Percentiles rank a stretch among this genome's conserved stretches.
Evolutionary conservation across 2,329 filamentous ascomycete species (phyloP).

Genomic region (Calonectria multiphialidica): DNA sequence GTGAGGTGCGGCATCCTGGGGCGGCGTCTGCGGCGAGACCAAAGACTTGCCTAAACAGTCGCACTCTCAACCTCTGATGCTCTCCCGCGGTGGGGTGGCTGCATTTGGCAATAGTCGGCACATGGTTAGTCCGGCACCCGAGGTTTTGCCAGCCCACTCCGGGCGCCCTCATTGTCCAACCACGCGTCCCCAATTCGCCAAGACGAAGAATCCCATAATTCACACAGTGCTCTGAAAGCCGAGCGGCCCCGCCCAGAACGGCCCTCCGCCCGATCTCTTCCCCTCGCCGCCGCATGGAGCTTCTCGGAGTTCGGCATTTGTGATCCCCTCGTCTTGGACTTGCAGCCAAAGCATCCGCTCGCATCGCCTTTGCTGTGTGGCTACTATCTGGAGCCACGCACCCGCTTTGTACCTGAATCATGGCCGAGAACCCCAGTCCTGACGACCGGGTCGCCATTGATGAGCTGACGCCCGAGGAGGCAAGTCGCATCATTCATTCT

Average conservation of each 20-base stretch:
- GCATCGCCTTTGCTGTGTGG: conserved; percentile 41
- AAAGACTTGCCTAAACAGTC: background rate
- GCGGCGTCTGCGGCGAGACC: conserved; percentile 8
- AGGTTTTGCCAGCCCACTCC: background rate
- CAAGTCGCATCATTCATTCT: conserved; percentile 76
- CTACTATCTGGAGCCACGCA: conserved; percentile 30
- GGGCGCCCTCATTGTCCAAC: background rate
- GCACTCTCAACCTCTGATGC: background rate
- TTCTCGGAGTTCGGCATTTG: conserved; percentile 54
- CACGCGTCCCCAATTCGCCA: conserved; percentile 7
- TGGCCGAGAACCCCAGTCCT: conserved; percentile 59
- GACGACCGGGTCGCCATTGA: conserved; percentile 62
- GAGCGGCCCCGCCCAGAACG: conserved; percentile 38
- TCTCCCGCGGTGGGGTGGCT: background rate
- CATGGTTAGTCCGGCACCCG: conserved; percentile 9
- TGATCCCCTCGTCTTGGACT: conserved; percentile 40
- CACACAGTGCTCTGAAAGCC: conserved; percentile 31
- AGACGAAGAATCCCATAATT: conserved; percentile 5
- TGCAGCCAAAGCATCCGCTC: conserved; percentile 40
- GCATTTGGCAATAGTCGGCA: conserved; percentile 11
- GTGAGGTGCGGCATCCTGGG: conserved; percentile 13
- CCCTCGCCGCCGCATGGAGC: conserved; percentile 43
- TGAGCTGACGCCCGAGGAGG: conserved; percentile 73
- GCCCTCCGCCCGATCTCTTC: conserved; percentile 32
- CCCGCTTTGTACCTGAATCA: conserved; percentile 45